These are phyloP conservation scores for Sugiyamaella novakii DNA, from an alignment of 1,139 yeast genomes.

Conservation along the genomic window DNA sequence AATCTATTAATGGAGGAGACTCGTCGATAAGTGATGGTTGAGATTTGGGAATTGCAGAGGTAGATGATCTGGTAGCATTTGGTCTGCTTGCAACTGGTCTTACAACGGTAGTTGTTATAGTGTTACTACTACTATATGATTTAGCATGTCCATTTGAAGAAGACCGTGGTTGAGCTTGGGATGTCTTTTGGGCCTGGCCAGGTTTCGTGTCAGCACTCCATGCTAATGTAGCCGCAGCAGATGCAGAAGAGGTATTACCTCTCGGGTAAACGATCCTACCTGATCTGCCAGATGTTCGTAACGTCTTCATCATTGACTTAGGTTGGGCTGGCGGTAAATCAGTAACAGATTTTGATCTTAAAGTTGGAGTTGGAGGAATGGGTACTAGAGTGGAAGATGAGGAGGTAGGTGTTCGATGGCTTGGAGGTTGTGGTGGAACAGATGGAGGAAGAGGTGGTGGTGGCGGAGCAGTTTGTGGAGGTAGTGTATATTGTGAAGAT, in stretches of 20 bases:
- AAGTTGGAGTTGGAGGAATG: slow-evolving; percentile 9
- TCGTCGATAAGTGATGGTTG: slow-evolving; percentile 20
- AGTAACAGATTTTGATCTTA: slow-evolving; percentile 21
- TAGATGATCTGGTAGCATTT: background rate
- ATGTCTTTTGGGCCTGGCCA: background rate
- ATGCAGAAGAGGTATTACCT: slow-evolving; percentile 29
- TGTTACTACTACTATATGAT: background rate
- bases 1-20: slow-evolving; percentile 20
- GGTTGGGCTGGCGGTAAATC: slow-evolving; percentile 20
- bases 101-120: background rate
- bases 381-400: slow-evolving; percentile 13
- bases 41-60: slow-evolving; percentile 7
- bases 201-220: slow-evolving; percentile 26
- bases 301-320: slow-evolving; percentile 30
- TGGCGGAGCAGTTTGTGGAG: background rate
- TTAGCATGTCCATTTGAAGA: background rate
- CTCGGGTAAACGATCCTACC: slow-evolving; percentile 26
- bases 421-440: slow-evolving; percentile 15
- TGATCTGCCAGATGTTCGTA: slow-evolving; percentile 29
- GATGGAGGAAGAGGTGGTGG: slow-evolving; percentile 2
- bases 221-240: slow-evolving; percentile 36
- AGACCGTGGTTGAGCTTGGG: background rate
- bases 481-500: background rate
- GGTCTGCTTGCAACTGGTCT: background rate
- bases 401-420: slow-evolving; percentile 11